Base-by-base conservation (phyloP, 805 yeast genomes). In the Candida lessepsii region DNA sequence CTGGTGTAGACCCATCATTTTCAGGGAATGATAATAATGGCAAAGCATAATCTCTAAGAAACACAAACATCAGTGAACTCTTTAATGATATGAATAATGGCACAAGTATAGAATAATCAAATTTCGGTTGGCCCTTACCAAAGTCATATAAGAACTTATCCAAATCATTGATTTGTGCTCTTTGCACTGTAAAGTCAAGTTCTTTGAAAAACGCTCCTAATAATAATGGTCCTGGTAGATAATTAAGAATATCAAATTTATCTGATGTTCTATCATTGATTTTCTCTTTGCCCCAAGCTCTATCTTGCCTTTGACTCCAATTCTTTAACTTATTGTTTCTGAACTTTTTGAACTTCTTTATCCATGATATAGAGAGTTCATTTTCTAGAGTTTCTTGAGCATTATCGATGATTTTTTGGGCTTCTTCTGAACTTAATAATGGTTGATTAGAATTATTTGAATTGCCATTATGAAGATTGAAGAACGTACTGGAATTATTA, bases 1-100 rank as follows among this genome's bases (percentile, higher is more conserved):
- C 57, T 0, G 65, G 62, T 7, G 44, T 39, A 5, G 37, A 29
- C 24, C 56, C 56, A 6, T 51, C 47, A 40, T 54, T 58, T 9
- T 51, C 50, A 2, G 75, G 75, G 47, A 82, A 76, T 3, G 76
- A 71, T 2, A 80, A 48, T 5, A 81, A 49, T 0, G 89, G 86
- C 2, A 79, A 49, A 2, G 81, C 76, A 52, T 76, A 80, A 52
- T 80, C 84, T 42, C 75, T 64, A 11, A 80, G 51, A 40, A 65
- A 70, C 24, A 76, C 56, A 25, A 69, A 67, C 54, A 75, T 59
- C 7, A 63, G 54, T 15, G 64, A 61, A 26, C 78, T 72, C 41
- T 56, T 63, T 9, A 81, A 50, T n/a, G 65, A 64, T 8, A 78
- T 42, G 35, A 64, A 70, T 35, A 78, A 43, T 1, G 84, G 81